These are phyloP conservation scores for Trichophyton schoenleinii DNA, from an alignment of 2,329 filamentous ascomycete genomes.

Conservation along the genomic window DNA sequence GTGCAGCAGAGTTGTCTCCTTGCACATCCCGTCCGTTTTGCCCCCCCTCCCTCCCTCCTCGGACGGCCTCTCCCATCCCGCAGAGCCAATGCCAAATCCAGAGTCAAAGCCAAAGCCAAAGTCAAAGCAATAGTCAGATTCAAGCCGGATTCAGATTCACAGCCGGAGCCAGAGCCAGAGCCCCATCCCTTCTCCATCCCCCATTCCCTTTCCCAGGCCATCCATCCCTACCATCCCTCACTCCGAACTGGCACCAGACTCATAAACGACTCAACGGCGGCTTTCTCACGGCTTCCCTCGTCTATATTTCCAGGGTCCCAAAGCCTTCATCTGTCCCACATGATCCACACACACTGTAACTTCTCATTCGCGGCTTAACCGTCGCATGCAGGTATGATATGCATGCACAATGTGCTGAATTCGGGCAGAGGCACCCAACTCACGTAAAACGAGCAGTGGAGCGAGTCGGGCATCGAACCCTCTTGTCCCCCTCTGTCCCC, in stretches of 20 bases:
- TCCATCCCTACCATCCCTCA: not conserved
- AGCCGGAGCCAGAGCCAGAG: not conserved
- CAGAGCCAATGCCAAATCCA: not conserved
- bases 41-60: not conserved
- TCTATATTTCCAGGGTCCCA: not conserved
- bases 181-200: not conserved
- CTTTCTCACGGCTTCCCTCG: not conserved
- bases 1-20: constrained; percentile 8
- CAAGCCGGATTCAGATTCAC: not conserved
- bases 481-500: not conserved
- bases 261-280: not conserved
- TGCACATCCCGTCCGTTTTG: not conserved
- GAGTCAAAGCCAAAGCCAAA: no score
- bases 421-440: not conserved
- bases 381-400: constrained; percentile 3
- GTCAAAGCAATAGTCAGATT: no score
- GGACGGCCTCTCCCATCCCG: not conserved
- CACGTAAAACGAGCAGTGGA: constrained; percentile 4
- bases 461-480: not conserved
- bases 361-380: constrained; percentile 3
- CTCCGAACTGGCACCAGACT: not conserved
- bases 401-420: constrained; percentile 4
- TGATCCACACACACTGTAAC: constrained; percentile 1
- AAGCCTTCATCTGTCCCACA: not conserved
- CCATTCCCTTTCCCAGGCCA: not conserved